Evolutionary conservation across 805 yeast genomes (phyloP).

Genomic region (Scheffersomyces stipitis): DNA sequence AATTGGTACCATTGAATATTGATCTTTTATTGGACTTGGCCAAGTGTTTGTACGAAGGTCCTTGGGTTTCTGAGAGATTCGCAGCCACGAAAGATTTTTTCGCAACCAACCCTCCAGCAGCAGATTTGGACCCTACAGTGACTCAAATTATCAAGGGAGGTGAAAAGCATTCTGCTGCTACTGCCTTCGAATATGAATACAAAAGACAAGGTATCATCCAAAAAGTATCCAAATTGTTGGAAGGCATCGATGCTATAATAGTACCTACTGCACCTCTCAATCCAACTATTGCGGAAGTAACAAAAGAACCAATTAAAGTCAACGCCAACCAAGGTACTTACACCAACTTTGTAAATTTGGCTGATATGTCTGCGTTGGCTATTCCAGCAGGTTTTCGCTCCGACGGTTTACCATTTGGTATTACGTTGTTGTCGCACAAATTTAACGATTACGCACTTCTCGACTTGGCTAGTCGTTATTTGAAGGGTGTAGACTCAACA

Average conservation of each 20-base stretch:
- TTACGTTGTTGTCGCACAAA: slow-evolving; percentile 77
- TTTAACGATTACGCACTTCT: slow-evolving; percentile 88
- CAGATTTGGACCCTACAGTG: slow-evolving; percentile 83
- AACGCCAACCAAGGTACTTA: slow-evolving; percentile 97
- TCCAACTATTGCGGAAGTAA: slow-evolving; percentile 75
- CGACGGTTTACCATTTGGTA: slow-evolving; percentile 90
- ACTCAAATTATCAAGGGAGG: slow-evolving; percentile 74
- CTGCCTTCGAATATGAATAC: slow-evolving; percentile 83
- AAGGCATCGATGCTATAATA: slow-evolving; percentile 68
- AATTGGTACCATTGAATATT: slow-evolving; percentile 65
- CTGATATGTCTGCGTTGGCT: slow-evolving; percentile 89
- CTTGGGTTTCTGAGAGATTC: slow-evolving; percentile 98
- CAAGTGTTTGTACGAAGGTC: slow-evolving; percentile 87
- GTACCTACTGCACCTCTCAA: slow-evolving; percentile 95
- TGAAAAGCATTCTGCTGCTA: slow-evolving; percentile 73
- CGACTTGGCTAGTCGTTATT: slow-evolving; percentile 74
- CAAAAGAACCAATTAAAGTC: slow-evolving; percentile 72
- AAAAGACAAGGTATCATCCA: slow-evolving; percentile 79
- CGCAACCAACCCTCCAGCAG: slow-evolving; percentile 65
- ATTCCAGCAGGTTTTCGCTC: slow-evolving; percentile 82
- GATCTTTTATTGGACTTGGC: slow-evolving; percentile 78
- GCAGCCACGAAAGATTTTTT: slow-evolving; percentile 77
- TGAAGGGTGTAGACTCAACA: slow-evolving; percentile 46
- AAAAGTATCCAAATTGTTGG: slow-evolving; percentile 53
- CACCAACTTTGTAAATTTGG: slow-evolving; percentile 94